phyloP scores from a whole-genome alignment of 192 early-diverging fungal species.

The Entomortierella chlamydospora region DNA sequence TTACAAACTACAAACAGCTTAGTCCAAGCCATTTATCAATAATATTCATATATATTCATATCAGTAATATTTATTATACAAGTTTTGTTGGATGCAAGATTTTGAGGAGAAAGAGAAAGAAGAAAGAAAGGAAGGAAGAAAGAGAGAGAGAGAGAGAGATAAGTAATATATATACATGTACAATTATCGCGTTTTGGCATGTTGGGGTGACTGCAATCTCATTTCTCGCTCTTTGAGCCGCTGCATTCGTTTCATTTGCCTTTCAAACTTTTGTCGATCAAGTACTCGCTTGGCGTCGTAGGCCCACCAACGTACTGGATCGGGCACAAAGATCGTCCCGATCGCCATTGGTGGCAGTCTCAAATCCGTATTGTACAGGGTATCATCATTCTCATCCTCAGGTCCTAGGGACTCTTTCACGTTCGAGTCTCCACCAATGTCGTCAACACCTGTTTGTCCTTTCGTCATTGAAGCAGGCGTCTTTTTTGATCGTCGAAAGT shows the following conservation, averaged over 20 bases:
- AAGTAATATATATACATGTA: not conserved
- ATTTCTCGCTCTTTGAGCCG: slow-evolving; percentile 6
- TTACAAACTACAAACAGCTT: too few relatives aligned
- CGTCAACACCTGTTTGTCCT: not conserved
- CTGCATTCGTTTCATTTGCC: slow-evolving; percentile 24
- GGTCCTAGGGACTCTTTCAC: not conserved
- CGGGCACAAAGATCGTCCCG: slow-evolving; percentile 49
- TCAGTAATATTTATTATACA: too few relatives aligned
- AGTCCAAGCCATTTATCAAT: too few relatives aligned
- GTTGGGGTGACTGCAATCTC: not conserved
- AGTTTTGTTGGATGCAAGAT: too few relatives aligned
- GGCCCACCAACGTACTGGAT: slow-evolving; percentile 53
- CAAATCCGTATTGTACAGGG: slow-evolving; percentile 37
- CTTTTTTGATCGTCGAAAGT: not conserved
- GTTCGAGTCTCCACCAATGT: not conserved
- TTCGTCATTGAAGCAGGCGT: not conserved
- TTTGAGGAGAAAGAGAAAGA: slow-evolving; percentile 4
- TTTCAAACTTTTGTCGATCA: slow-evolving; percentile 30
- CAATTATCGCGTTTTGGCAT: slow-evolving; percentile 13
- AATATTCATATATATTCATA: too few relatives aligned
- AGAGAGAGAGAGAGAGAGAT: not conserved
- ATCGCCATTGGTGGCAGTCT: slow-evolving; percentile 52
- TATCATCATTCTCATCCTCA: slow-evolving; percentile 6
- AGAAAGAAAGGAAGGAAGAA: not conserved
- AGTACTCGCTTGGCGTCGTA: slow-evolving; percentile 43